Base-by-base conservation (phyloP, 495 filamentous ascomycete genomes). In the Lindgomyces ingoldianus region DNA sequence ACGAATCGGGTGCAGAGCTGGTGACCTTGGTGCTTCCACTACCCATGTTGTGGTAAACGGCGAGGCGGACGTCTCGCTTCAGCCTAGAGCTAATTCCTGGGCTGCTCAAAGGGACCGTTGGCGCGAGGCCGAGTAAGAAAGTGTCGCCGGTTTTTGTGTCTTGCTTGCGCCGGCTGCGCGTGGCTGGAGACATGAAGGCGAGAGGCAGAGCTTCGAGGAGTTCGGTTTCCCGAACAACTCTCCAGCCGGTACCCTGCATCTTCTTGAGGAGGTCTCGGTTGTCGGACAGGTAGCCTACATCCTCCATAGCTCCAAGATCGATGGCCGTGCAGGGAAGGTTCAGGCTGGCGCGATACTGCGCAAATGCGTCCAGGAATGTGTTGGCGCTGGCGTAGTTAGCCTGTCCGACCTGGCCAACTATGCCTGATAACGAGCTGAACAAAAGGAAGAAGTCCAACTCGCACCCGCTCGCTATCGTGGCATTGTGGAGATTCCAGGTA, bases 381-480 rank as follows among this genome's bases (percentile, higher is more conserved):
- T 70, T 69, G 1, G 44, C 69, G 8, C 53, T 45, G 1, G 50
- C 56, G 46, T 72, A 72, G 55, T 69, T 70, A 3, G 48, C 60
- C 29, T 72, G 69, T 2, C 60, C 65, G 0, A 25, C 22, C 3
- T 65, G 42, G 6, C 67, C 67, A 19, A 72, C 24, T 14, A 69
- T 22, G 19, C 57, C 62, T 3, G 54, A 49, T 1, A 70, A 1
- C n/a, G 60, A 65, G 24, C 39, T 53, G 22, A 65, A 41, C 12
- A 64, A 9, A 16, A 58, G 25, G 52, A 72, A 72, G 62, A 72
- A 72, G 47, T 72, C 69, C 1, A 72, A 53, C 12, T 55, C 54
- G 2, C 21, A 8, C 12, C 33, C 33, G 33, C 6, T 14, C 33
- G n/a, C 25, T 29, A 24, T 6, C 14, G 19, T 11, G 4, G 42